Evolutionary conservation across 331 rosid genomes (phyloP).

Genomic region (Phaseolus coccineus): DNA sequence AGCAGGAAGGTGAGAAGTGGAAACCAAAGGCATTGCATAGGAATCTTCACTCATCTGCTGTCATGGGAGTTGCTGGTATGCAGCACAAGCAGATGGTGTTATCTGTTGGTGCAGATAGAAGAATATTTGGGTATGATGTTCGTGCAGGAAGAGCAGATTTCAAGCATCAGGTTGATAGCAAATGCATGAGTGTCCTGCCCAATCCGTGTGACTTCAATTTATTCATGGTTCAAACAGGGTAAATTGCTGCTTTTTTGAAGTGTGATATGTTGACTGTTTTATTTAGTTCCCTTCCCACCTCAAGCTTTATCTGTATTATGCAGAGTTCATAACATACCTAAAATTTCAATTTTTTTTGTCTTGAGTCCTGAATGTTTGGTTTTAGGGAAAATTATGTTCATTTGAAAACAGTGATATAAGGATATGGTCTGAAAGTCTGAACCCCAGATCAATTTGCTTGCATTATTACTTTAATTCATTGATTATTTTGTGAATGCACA

Average conservation of each 20-base stretch:
- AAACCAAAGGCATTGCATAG: slow-evolving; percentile 83
- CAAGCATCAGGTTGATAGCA: slow-evolving; percentile 90
- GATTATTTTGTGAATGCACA: slow-evolving; percentile 4
- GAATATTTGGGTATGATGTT: slow-evolving; percentile 78
- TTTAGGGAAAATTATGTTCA: slow-evolving; percentile 5
- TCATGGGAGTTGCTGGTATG: slow-evolving; percentile 96
- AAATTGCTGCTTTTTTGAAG: slow-evolving; percentile 33
- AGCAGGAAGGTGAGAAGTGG: slow-evolving; percentile 68
- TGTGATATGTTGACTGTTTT: slow-evolving; percentile 30
- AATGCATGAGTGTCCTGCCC: slow-evolving; percentile 94
- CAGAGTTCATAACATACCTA: not conserved
- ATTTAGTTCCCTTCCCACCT: slow-evolving; percentile 7
- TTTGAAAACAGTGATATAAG: slow-evolving; percentile 24
- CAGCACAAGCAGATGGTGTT: slow-evolving; percentile 77
- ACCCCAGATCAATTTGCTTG: slow-evolving; percentile 32
- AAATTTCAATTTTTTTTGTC: not conserved
- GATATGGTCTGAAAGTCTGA: slow-evolving; percentile 32
- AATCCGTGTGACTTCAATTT: slow-evolving; percentile 90
- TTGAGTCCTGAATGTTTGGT: slow-evolving; percentile 21
- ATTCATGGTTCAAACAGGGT: slow-evolving; percentile 97
- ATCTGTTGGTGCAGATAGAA: slow-evolving; percentile 92
- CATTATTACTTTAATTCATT: slow-evolving; percentile 16
- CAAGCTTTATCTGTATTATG: slow-evolving; percentile 18
- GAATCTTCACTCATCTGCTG: slow-evolving; percentile 88
- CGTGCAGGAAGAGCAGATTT: slow-evolving; percentile 67